phyloP scores from a whole-genome alignment of 352 stramenopile species.

The Globisporangium acanthophoron region DNA sequence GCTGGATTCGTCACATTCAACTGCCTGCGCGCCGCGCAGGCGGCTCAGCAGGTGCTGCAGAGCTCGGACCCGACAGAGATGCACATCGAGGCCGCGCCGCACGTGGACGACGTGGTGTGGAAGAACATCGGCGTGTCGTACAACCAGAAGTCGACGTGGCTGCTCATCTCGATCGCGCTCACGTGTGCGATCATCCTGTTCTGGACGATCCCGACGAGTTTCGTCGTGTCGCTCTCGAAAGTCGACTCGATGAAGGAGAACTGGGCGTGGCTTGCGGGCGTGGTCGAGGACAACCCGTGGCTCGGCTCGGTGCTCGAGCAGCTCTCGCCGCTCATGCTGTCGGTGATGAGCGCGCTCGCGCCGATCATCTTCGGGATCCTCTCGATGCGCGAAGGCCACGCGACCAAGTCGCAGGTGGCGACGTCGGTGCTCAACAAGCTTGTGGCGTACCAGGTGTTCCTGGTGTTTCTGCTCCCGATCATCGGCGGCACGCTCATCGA shows the following conservation, averaged over 20 bases:
- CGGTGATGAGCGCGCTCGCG: slow-evolving; percentile 70
- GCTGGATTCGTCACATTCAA: slow-evolving; percentile 82
- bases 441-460: slow-evolving; percentile 77
- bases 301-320: slow-evolving; percentile 69
- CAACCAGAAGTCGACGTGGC: slow-evolving; percentile 65
- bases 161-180: slow-evolving; percentile 52
- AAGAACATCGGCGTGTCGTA: slow-evolving; percentile 75
- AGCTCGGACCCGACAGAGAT: slow-evolving; percentile 67
- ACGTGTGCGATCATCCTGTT: slow-evolving; percentile 75
- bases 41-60: slow-evolving; percentile 76
- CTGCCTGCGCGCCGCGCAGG: slow-evolving; percentile 62
- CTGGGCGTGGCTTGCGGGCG: slow-evolving; percentile 33
- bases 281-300: slow-evolving; percentile 61
- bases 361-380: slow-evolving; percentile 82
- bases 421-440: slow-evolving; percentile 79
- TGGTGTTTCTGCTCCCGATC: slow-evolving; percentile 80
- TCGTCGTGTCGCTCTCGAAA: slow-evolving; percentile 74
- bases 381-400: slow-evolving; percentile 75
- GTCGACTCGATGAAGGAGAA: slow-evolving; percentile 44
- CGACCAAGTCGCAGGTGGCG: slow-evolving; percentile 53
- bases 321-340: slow-evolving; percentile 71
- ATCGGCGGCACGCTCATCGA: slow-evolving; percentile 78
- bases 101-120: slow-evolving; percentile 73
- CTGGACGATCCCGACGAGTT: slow-evolving; percentile 75
- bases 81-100: slow-evolving; percentile 54